Base-by-base conservation (phyloP, 2,329 filamentous ascomycete genomes). In the Penicillium verrucosum region DNA sequence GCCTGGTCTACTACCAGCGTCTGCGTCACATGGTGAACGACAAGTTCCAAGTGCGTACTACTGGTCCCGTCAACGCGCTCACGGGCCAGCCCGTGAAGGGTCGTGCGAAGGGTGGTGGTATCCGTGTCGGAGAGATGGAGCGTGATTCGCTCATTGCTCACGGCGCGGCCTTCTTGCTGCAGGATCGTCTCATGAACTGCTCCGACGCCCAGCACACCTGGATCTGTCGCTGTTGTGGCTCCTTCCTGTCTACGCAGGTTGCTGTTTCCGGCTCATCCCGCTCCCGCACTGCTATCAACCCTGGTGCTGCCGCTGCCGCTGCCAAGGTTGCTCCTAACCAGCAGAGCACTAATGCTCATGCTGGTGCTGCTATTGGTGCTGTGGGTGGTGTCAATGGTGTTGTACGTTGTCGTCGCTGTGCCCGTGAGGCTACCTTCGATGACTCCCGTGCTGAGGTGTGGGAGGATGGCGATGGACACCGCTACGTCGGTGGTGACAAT, bases 21-120 rank as follows among this genome's bases (percentile, higher is more conserved):
- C 83, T 99, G 59, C 84, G 94, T 73, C 94, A 99, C 87, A 99
- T 99, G 94, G 94, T 99, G 55, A 97, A 97, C 83, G 94, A 99
- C 77, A 99, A 99, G 78, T 99, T 90, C 82, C 94, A 99, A 76
- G 94, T 97, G 54, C 87, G 94, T 75, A 97, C 94, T 3, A 97
- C 94, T 0, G 94, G 94, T 54, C 92, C 92, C 1, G 89, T 97
- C 42, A 94, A 94, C 54, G 85, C 88, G 25, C 85, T 94, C 16
- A 97, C 93, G 0, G 92, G 93, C 32, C 94, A 99, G 73, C 94
- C 94, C 40, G 94, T 99, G 81, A 97, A 97, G 80, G 94, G 94
- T 62, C 84, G 94, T 73, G 94, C 95, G 73, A 90, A 93, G 76
- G 94, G 93, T 71, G 94, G 94, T 78, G 94, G 94, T 87, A 97